Percentiles rank a stretch among this genome's conserved stretches.
phyloP scores from a whole-genome alignment of 2,329 filamentous ascomycete species.

The Pseudocercospora macadamiae region DNA sequence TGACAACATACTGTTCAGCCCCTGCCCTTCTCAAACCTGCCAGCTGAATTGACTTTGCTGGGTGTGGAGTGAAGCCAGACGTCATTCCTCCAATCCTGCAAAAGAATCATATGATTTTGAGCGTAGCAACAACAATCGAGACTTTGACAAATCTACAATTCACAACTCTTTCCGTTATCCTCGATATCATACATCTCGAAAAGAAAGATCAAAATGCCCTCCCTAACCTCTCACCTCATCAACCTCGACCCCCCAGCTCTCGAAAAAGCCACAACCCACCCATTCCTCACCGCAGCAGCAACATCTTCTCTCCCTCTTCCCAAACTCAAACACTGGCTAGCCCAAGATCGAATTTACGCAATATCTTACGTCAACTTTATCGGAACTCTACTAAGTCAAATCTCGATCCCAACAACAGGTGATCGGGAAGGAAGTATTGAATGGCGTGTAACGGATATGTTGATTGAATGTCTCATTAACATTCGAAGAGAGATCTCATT shows the following conservation, averaged over 20 bases:
- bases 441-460: conserved; percentile 62
- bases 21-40: background rate
- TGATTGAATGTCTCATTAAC: conserved; percentile 66
- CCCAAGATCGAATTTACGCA: conserved; percentile 72
- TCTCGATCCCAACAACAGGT: conserved; percentile 53
- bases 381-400: conserved; percentile 63
- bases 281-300: conserved; percentile 68
- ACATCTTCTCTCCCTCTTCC: conserved; percentile 62
- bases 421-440: conserved; percentile 52
- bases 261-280: conserved; percentile 63
- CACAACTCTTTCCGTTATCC: too few species aligned
- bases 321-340: conserved; percentile 67
- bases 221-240: conserved; percentile 63
- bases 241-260: conserved; percentile 52
- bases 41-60: conserved; percentile 2
- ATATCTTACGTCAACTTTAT: conserved; percentile 71
- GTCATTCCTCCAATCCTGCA: conserved; percentile 3
- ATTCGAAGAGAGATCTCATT: conserved; percentile 68
- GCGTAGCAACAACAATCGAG: too few species aligned
- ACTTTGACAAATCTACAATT: too few species aligned
- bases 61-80: conserved; percentile 9
- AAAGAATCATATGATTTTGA: background rate
- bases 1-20: background rate
- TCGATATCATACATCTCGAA: too few species aligned
- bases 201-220: too few species aligned